Evolutionary conservation across 163 green algal species (phyloP).

Genomic region (Scenedesmus sp.): DNA sequence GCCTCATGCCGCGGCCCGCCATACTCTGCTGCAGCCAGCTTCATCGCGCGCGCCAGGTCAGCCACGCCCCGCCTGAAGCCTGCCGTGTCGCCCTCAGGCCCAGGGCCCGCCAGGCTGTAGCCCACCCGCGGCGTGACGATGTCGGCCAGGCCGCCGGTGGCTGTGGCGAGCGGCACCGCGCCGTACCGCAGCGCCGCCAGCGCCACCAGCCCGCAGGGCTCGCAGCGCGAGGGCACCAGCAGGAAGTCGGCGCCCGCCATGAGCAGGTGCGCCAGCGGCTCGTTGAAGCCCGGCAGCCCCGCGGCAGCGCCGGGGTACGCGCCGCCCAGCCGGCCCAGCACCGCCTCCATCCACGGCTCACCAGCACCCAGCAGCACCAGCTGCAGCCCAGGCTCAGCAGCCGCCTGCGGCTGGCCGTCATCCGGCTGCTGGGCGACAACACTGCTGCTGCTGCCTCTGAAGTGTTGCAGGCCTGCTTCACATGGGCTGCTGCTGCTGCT

Average conservation of each 20-base stretch:
- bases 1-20: not conserved
- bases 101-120: not conserved
- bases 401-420: not conserved
- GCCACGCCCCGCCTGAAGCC: slow-evolving; percentile 54
- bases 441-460: slow-evolving; percentile 24
- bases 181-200: slow-evolving; percentile 84
- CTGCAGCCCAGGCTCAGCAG: slow-evolving; percentile 62
- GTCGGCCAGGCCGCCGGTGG: slow-evolving; percentile 84
- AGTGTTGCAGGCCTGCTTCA: not conserved
- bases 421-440: not conserved
- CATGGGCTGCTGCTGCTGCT: not conserved
- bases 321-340: slow-evolving; percentile 63
- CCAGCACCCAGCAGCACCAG: slow-evolving; percentile 83
- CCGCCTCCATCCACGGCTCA: slow-evolving; percentile 77
- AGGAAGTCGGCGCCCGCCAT: slow-evolving; percentile 85
- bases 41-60: slow-evolving; percentile 57
- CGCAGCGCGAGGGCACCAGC: slow-evolving; percentile 72
- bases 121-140: slow-evolving; percentile 58
- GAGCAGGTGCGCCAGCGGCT: slow-evolving; percentile 84
- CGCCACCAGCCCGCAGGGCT: slow-evolving; percentile 92
- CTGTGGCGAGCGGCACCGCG: slow-evolving; percentile 80
- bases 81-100: slow-evolving; percentile 28
- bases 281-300: slow-evolving; percentile 75
- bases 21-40: slow-evolving; percentile 40
- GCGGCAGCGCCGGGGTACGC: slow-evolving; percentile 71